Base-by-base conservation (phyloP, 139 green algal genomes). In the Asterochloris sp. region DNA sequence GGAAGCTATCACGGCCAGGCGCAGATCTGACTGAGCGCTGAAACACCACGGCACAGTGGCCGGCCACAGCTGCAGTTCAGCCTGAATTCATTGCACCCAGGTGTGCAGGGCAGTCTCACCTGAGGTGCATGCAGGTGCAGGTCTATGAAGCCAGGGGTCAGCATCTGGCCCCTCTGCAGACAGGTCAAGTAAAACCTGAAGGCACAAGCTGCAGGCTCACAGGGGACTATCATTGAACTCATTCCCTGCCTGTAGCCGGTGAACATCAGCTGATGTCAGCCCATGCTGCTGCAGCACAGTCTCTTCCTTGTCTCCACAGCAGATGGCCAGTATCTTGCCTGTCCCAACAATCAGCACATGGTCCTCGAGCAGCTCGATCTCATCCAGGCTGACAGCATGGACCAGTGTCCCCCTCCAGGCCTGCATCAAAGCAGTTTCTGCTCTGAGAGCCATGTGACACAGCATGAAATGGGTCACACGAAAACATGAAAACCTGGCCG, bases 111-210 rank as follows among this genome's bases (percentile, higher is more conserved):
- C 38, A 54, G 26, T 63, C 64, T 29, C 10, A 73, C 80, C 79
- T 88, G 83, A 4, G 88, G 84, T 13, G 86, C 86, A 61, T 91
- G 86, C 23, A 78, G 60, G 77, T 91, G 88, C 14, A 83, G 82
- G 73, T 91, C 88, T 12, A 91, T 81, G 74, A 91, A 91, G 14
- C 86, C 88, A 13, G 87, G 87, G 60, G 83, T 73, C 6, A 84
- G n/a, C 19, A 84, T 68, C 16, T 79, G 27, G 60, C 80, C 80
- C 29, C 28, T 71, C 69, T 84, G 80, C 54, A 19, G 11, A 27
- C 21, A 78, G 13, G 24, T n/a, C 28, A 64, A 13, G 8, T 19
- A 12, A 78, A 13, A 63, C 17, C 26, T 54, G 23, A 76, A 8
- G 14, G 15, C 8, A 19, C 4, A 13, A 14, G 14, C 24, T 17